Evolutionary conservation across 805 yeast genomes (phyloP).

Genomic region (Debaryomyces castellii): DNA sequence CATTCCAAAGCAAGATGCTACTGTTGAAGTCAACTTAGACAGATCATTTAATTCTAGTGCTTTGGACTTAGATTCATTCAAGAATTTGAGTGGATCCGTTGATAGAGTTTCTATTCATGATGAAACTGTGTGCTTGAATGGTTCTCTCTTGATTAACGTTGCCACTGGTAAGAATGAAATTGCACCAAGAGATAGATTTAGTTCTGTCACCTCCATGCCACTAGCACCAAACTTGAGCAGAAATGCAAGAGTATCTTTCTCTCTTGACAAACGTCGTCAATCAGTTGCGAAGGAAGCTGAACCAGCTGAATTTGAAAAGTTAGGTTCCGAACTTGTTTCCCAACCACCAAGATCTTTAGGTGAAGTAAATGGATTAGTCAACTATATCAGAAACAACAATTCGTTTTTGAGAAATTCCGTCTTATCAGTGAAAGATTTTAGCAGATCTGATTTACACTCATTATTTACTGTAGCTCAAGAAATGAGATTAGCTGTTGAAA

Average conservation of each 20-base stretch:
- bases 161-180: conserved; percentile 57
- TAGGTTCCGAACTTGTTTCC: conserved; percentile 69
- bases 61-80: conserved; percentile 15
- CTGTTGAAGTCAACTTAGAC: conserved; percentile 82
- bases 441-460: conserved; percentile 86
- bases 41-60: conserved; percentile 48
- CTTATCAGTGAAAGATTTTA: conserved; percentile 82
- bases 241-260: conserved; percentile 36
- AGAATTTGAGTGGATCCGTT: conserved; percentile 71
- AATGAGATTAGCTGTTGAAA: conserved; percentile 93
- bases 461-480: conserved; percentile 97
- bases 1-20: conserved; percentile 75
- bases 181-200: conserved; percentile 45
- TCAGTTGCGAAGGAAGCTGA: conserved; percentile 39
- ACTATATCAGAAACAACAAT: conserved; percentile 77
- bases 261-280: conserved; percentile 33
- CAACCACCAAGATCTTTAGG: conserved; percentile 69
- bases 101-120: conserved; percentile 82
- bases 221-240: conserved; percentile 41
- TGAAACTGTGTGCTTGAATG: conserved; percentile 83
- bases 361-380: conserved; percentile 77
- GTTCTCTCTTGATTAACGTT: conserved; percentile 58
- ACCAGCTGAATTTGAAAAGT: conserved; percentile 44
- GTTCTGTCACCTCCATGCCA: conserved; percentile 32
- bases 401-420: conserved; percentile 89